Conservation (phyloP, 768 basidiomycete species). For the Crucibulum laeve region DNA sequence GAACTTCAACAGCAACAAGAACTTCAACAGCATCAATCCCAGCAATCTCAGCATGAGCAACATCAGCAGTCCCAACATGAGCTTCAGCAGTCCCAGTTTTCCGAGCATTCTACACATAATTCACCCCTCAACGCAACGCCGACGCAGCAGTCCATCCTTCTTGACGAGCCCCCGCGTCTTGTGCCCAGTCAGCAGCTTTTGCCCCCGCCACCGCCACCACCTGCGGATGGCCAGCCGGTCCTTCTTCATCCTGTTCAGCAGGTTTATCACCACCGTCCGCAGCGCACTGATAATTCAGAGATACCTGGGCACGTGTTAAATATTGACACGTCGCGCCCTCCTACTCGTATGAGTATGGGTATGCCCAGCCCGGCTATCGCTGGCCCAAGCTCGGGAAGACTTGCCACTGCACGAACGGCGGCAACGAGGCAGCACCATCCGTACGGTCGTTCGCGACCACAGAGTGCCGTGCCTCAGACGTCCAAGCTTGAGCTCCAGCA, state of each 20-base stretch:
- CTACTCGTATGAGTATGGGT: neutral
- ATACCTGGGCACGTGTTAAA: neutral
- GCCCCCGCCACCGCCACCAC: too few relatives aligned
- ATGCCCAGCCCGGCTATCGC: neutral
- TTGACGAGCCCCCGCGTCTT: too few relatives aligned
- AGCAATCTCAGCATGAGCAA: slow-evolving; percentile 20
- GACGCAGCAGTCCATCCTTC: slow-evolving; percentile 10
- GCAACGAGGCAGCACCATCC: slow-evolving; percentile 20
- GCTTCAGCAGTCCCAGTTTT: too few relatives aligned
- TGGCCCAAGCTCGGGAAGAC: neutral
- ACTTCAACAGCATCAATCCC: slow-evolving; percentile 23
- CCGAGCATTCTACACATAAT: too few relatives aligned
- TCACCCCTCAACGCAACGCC: slow-evolving; percentile 4
- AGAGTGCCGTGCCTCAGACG: too few relatives aligned
- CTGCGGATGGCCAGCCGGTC: slow-evolving; percentile 3
- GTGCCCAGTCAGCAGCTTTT: too few relatives aligned
- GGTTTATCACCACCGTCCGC: slow-evolving; percentile 6
- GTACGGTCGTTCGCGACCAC: slow-evolving; percentile 22
- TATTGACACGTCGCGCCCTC: slow-evolving; percentile 3
- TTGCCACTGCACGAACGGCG: slow-evolving; percentile 9
- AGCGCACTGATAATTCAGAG: slow-evolving; percentile 9
- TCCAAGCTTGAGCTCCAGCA: slow-evolving; percentile 4
- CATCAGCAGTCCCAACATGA: too few relatives aligned
- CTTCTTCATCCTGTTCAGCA: slow-evolving; percentile 9
- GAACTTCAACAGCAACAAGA: slow-evolving; percentile 33